A percentile compares a stretch with the other conserved stretches of the same genome.
Conservation (phyloP, 768 basidiomycete species). For the Lanmaoa pseudosensibilis region DNA sequence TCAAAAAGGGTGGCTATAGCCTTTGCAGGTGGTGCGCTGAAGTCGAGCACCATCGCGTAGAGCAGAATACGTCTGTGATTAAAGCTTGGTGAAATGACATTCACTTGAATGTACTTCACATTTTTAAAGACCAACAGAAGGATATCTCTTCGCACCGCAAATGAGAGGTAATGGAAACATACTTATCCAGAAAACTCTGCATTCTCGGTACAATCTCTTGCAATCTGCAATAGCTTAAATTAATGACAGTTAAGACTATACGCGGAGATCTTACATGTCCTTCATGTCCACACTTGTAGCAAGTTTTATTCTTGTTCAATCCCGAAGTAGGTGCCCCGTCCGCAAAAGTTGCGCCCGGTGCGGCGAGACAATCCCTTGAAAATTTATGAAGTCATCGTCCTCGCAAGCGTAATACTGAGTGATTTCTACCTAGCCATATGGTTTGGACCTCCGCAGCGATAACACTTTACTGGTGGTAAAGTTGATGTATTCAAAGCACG, state of each 20-base stretch:
- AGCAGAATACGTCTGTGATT: neutral
- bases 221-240: slow-evolving; percentile 44
- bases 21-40: neutral
- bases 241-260: slow-evolving; percentile 1
- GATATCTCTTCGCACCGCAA: slow-evolving; percentile 10
- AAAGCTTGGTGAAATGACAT: slow-evolving; percentile 12
- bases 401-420: neutral
- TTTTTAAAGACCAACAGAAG: slow-evolving; percentile 19
- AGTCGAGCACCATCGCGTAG: neutral
- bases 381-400: slow-evolving; percentile 8
- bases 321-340: slow-evolving; percentile 44
- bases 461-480: slow-evolving; percentile 83
- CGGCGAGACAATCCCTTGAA: slow-evolving; percentile 76
- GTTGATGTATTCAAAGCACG: slow-evolving; percentile 73
- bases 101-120: slow-evolving; percentile 15
- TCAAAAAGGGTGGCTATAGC: neutral
- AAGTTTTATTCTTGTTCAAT: slow-evolving; percentile 70
- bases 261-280: slow-evolving; percentile 65
- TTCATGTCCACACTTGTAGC: slow-evolving; percentile 86
- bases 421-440: slow-evolving; percentile 70
- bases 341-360: slow-evolving; percentile 53
- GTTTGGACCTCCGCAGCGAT: slow-evolving; percentile 86
- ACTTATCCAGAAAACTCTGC: slow-evolving; percentile 50
- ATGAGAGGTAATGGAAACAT: slow-evolving; percentile 4
- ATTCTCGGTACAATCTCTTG: slow-evolving; percentile 63